Percentiles rank a stretch among this genome's conserved stretches.
These are phyloP conservation scores for Paraglomus brasilianum DNA, from an alignment of 192 early-diverging fungal species.

Conservation along the genomic window DNA sequence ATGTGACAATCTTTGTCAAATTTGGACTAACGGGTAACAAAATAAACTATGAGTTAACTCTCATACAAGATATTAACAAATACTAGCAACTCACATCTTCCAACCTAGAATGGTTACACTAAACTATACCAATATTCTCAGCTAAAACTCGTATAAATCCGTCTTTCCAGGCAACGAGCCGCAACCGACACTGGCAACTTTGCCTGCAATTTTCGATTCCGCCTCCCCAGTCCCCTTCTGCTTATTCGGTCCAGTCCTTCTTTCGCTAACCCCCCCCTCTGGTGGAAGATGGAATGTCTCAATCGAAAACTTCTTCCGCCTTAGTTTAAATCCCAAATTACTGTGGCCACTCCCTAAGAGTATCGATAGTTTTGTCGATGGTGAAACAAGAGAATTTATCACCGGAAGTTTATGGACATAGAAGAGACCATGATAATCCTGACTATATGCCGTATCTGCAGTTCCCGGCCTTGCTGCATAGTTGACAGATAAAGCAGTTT, in stretches of 20 bases:
- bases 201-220: slow-evolving; percentile 11
- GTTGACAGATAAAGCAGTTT: background rate
- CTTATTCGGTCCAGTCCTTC: slow-evolving; percentile 42
- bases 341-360: slow-evolving; percentile 60
- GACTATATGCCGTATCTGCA: slow-evolving; percentile 54
- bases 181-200: slow-evolving; percentile 37
- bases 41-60: too few species aligned
- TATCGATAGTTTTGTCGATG: slow-evolving; percentile 67
- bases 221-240: slow-evolving; percentile 7
- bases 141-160: slow-evolving; percentile 52
- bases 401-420: slow-evolving; percentile 81
- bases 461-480: slow-evolving; percentile 50
- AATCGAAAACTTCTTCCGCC: slow-evolving; percentile 88
- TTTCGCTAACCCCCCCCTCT: slow-evolving; percentile 77
- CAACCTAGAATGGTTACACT: too few species aligned
- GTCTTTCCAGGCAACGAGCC: slow-evolving; percentile 45
- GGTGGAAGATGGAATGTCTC: slow-evolving; percentile 95
- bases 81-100: too few species aligned
- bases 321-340: slow-evolving; percentile 82
- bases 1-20: too few species aligned
- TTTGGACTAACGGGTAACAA: too few species aligned
- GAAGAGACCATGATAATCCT: slow-evolving; percentile 86
- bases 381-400: slow-evolving; percentile 71
- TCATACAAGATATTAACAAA: too few species aligned
- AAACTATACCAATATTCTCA: background rate